phyloP scores from a whole-genome alignment of 2,329 filamentous ascomycete genomes.

The Dothideomycetes sp. region DNA sequence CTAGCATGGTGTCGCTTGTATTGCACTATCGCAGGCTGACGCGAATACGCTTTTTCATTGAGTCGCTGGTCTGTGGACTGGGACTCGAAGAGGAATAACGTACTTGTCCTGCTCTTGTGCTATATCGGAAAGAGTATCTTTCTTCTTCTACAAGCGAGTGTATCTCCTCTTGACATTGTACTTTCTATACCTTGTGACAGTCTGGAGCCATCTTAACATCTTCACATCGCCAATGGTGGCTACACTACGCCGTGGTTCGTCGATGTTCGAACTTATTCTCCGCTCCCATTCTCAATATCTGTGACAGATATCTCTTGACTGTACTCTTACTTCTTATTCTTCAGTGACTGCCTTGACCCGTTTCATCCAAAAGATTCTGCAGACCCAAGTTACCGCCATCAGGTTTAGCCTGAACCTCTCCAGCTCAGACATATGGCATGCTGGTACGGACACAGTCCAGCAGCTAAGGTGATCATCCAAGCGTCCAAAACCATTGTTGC shows the following conservation, averaged over 20 bases:
- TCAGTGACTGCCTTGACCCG: too few relatives aligned
- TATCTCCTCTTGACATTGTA: neutral
- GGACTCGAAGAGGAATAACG: neutral
- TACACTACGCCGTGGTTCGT: neutral
- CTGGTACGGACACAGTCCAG: too few relatives aligned
- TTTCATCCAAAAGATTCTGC: too few relatives aligned
- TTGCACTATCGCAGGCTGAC: slow-evolving; percentile 66
- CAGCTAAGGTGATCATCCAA: too few relatives aligned
- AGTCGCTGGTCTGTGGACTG: slow-evolving; percentile 13
- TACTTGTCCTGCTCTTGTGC: neutral
- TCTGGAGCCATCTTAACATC: neutral
- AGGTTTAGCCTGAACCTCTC: too few relatives aligned
- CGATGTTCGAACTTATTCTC: too few relatives aligned
- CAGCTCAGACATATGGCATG: too few relatives aligned
- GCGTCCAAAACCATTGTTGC: too few relatives aligned
- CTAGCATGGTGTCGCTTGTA: slow-evolving; percentile 61
- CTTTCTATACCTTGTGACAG: neutral
- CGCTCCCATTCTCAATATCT: too few relatives aligned
- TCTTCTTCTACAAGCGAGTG: neutral
- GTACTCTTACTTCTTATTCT: too few relatives aligned
- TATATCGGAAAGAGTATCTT: neutral
- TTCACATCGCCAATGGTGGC: neutral
- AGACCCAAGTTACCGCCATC: too few relatives aligned
- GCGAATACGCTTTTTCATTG: slow-evolving; percentile 42
- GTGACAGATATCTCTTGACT: too few relatives aligned